Base-by-base conservation (phyloP, 768 basidiomycete species). In the Galerina marginata region DNA sequence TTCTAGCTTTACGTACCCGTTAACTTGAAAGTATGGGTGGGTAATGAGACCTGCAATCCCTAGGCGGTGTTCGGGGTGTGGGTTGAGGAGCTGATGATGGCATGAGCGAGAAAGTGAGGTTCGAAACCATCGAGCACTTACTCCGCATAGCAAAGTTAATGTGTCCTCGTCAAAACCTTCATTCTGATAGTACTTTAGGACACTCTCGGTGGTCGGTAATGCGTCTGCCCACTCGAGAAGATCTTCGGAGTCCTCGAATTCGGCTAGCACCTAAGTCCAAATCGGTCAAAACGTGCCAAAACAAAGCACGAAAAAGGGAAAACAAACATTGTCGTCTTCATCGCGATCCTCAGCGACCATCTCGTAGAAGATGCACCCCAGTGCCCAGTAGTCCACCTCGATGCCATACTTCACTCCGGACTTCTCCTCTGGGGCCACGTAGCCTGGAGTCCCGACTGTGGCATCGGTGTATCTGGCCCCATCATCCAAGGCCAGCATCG, bases 381-480 rank as follows among this genome's bases (percentile, higher is more conserved):
- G n/a, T 3, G 56, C 44, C 56, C 56, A 57, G 23, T 39, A 57
- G 38, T 57, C 56, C 10, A 57, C 47, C 9, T 44, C 43, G 20
- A 33, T 46, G 12, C 56, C 44, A 14, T 49, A 49, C 15, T 10
- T 26, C 29, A 6, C 15, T 44, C 23, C 5, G 15, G 10, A 16
- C 15, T 29, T 29, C 2, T 12, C 39, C 25, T 57, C 56, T 37
- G 56, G 56, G 7, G 56, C 45, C 36, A 57, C 23, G 25, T 57
- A 57, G 16, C 25, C 39, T 1, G n/a, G n/a, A 10, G 56, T 57
- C 2, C 56, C 56, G 16, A 46, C 42, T 9, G 10, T 37, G 6
- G 23, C 16, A 20, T 12, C 15, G 42, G n/a, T 23, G 23, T 56
- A 56, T 33, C 7, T 33, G 29, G 29, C 29, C 29, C 29, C 29